phyloP scores from a whole-genome alignment of 495 filamentous ascomycete genomes.

The Xylaria castorea region DNA sequence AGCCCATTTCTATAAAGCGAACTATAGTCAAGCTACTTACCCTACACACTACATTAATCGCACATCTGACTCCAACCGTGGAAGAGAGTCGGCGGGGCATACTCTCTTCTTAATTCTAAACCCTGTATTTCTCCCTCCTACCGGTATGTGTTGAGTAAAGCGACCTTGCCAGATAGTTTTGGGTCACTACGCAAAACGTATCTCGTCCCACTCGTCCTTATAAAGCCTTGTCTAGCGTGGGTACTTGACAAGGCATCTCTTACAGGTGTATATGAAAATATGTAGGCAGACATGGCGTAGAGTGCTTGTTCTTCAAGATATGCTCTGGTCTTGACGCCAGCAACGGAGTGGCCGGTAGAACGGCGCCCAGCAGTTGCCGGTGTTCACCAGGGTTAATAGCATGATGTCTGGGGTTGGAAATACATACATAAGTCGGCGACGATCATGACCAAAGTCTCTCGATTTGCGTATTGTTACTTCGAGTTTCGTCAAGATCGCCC shows the following conservation, averaged over 20 bases:
- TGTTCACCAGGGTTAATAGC: background rate
- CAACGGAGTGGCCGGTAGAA: background rate
- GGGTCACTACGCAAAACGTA: too few relatives aligned
- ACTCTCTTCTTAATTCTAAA: background rate
- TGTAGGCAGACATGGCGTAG: background rate
- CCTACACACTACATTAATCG: background rate
- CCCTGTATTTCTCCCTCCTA: background rate
- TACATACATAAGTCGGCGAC: conserved; percentile 1
- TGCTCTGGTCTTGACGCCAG: background rate
- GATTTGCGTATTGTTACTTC: background rate
- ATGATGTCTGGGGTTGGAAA: background rate
- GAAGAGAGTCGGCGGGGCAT: background rate
- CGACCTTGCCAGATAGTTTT: too few relatives aligned
- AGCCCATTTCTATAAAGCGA: background rate
- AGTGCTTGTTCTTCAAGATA: background rate
- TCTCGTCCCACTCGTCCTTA: too few relatives aligned
- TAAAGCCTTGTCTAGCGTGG: too few relatives aligned
- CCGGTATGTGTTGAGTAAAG: too few relatives aligned
- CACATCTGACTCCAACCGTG: background rate
- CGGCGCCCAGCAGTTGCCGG: background rate
- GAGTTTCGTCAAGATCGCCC: background rate
- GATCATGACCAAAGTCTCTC: background rate
- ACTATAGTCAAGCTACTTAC: background rate
- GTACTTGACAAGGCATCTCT: too few relatives aligned
- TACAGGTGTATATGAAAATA: too few relatives aligned